phyloP scores from a whole-genome alignment of 2,329 filamentous ascomycete genomes.

The Cercospora sp. region DNA sequence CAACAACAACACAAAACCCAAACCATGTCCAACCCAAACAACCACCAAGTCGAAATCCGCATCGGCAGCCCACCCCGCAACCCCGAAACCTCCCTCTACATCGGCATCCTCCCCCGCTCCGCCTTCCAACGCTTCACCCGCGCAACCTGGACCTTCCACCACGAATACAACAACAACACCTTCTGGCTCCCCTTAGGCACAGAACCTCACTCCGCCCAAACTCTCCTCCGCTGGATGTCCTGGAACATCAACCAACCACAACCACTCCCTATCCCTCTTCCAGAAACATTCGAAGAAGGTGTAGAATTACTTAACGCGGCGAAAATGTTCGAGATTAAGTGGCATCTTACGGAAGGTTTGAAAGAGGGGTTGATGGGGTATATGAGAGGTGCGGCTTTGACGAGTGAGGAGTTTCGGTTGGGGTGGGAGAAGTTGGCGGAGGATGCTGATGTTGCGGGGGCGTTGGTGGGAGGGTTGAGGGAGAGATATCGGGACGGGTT shows the following conservation, averaged over 20 bases:
- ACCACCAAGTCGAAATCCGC: background rate
- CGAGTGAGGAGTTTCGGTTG: background rate
- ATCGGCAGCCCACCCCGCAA: background rate
- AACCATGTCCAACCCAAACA: background rate
- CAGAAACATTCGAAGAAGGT: background rate
- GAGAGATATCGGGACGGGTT: background rate
- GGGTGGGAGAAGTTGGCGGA: background rate
- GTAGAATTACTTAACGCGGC: background rate
- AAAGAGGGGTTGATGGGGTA: background rate
- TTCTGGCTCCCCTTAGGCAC: background rate
- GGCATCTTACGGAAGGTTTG: background rate
- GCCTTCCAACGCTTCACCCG: background rate
- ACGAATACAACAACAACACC: background rate
- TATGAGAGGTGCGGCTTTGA: background rate
- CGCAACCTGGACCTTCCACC: background rate
- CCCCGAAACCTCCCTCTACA: background rate
- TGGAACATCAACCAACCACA: background rate
- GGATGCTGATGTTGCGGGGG: background rate
- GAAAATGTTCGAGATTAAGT: background rate
- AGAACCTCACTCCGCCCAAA: background rate
- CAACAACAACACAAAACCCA: background rate
- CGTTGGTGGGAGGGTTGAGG: background rate
- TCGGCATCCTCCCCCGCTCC: background rate
- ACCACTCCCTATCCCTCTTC: background rate
- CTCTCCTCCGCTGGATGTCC: background rate